Base-by-base conservation (phyloP, 345 rosid genomes). In the Passiflora organensis region DNA sequence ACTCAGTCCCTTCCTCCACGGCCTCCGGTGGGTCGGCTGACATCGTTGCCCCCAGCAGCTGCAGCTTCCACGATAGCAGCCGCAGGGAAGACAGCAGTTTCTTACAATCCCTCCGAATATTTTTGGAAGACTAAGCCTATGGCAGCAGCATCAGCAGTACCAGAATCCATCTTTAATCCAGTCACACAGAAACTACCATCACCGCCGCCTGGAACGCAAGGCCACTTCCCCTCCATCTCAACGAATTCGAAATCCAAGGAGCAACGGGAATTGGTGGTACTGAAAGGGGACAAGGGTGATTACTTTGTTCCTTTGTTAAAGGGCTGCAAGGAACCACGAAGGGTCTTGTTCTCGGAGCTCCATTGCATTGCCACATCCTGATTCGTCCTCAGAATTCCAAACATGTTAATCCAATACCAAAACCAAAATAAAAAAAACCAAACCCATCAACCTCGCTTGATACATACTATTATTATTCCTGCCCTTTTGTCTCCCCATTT, bases 281-380 rank as follows among this genome's bases (percentile, higher is more conserved):
- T 48, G 54, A 66, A 63, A 48, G 76, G 71, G 54, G 59, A 64
- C 56, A 60, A 61, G 8, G 74, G 63, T 8, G 76, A 74, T 41
- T 54, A 24, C 49, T 58, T 69, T 28, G 75, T 55, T 39, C 81
- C 77, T 32, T 38, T 72, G 76, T 39, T 69, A 32, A 79, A 73
- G 23, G 75, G 95, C 0, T 91, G 96, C 90, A 87, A 87, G 59
- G 86, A 83, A 32, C 68, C 65, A 0, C 73, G 83, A 73, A 82
- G 83, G 75, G 80, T 82, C 51, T 48, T 75, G 68, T 75, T 80
- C 23, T 55, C 76, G 72, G 91, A 84, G 66, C 69, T 75, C 1
- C 56, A 66, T 22, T 91, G 98, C 89, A 84, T 88, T 59, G 96
- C 98, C 61, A 85, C 93, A 25, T 82, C 86, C 55, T 82, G 66